phyloP scores from a whole-genome alignment of 768 basidiomycete species.

The Paxillus rubicundulus region DNA sequence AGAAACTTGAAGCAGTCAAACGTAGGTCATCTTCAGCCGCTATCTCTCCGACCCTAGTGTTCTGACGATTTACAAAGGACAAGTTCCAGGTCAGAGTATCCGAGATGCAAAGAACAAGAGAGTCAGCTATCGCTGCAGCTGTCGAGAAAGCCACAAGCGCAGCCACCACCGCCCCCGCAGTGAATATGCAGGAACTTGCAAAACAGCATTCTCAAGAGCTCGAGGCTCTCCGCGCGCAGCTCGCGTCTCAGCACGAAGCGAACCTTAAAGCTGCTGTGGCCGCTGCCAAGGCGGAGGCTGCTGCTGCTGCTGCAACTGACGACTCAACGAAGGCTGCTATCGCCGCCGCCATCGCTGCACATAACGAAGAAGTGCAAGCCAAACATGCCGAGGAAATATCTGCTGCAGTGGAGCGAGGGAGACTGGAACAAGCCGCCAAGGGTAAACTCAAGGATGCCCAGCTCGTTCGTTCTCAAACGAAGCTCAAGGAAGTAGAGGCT shows the following conservation, averaged over 20 bases:
- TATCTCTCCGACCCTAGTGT: neutral
- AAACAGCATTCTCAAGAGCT: conserved; percentile 63
- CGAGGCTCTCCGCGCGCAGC: conserved; percentile 49
- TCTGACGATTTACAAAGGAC: conserved; percentile 41
- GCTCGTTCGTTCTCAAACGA: conserved; percentile 56
- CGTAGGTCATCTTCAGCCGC: conserved; percentile 11
- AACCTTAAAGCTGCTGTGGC: conserved; percentile 55
- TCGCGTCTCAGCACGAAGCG: conserved; percentile 50
- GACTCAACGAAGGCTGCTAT: conserved; percentile 45
- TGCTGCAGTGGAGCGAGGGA: conserved; percentile 65
- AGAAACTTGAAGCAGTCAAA: conserved; percentile 38
- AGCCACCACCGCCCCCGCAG: conserved; percentile 25
- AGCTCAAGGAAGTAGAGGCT: conserved; percentile 67
- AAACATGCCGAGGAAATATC: conserved; percentile 56
- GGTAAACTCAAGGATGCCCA: conserved; percentile 69
- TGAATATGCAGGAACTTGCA: conserved; percentile 37
- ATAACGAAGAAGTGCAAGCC: conserved; percentile 45
- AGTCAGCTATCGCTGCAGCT: conserved; percentile 53
- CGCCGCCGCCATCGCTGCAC: conserved; percentile 46
- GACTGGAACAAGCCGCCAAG: conserved; percentile 61
- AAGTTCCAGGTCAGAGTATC: conserved; percentile 57
- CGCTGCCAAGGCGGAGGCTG: conserved; percentile 38
- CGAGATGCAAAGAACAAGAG: conserved; percentile 51
- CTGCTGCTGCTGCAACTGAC: conserved; percentile 29
- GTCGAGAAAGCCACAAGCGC: conserved; percentile 56